Conservation (phyloP, 1,284 basidiomycete species). For the Rhodotorula sp. region DNA sequence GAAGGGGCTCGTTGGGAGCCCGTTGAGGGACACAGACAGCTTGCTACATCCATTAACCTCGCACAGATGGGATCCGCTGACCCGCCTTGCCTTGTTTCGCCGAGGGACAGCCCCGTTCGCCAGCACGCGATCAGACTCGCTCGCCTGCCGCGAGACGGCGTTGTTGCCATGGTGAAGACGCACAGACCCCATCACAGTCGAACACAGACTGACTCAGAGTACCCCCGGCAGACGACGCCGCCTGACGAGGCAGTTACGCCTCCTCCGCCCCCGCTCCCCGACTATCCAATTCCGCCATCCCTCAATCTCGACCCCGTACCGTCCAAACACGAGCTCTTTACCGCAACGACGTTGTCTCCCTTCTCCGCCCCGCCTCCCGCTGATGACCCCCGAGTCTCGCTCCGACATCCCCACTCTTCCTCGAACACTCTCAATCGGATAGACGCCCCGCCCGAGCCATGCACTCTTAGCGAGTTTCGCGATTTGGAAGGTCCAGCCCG, state of each 20-base stretch:
- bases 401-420: neutral
- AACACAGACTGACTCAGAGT: too few relatives aligned
- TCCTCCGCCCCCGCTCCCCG: slow-evolving; percentile 2
- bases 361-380: neutral
- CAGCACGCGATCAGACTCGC: neutral
- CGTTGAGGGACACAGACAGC: too few relatives aligned
- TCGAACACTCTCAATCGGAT: neutral
- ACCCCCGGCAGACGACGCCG: neutral
- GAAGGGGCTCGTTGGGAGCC: too few relatives aligned
- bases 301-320: slow-evolving; percentile 3
- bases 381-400: slow-evolving; percentile 26
- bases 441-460: slow-evolving; percentile 11
- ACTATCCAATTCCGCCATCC: neutral
- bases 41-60: too few relatives aligned
- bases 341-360: neutral
- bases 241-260: neutral
- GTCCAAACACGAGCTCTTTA: slow-evolving; percentile 11
- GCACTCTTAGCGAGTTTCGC: slow-evolving; percentile 49
- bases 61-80: too few relatives aligned
- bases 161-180: neutral
- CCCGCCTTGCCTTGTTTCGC: too few relatives aligned
- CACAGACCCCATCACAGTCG: neutral
- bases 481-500: slow-evolving; percentile 46
- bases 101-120: too few relatives aligned
- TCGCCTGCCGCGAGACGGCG: neutral